These are phyloP conservation scores for Trichoderma asperelloides DNA, from an alignment of 495 filamentous ascomycete genomes.

Conservation along the genomic window DNA sequence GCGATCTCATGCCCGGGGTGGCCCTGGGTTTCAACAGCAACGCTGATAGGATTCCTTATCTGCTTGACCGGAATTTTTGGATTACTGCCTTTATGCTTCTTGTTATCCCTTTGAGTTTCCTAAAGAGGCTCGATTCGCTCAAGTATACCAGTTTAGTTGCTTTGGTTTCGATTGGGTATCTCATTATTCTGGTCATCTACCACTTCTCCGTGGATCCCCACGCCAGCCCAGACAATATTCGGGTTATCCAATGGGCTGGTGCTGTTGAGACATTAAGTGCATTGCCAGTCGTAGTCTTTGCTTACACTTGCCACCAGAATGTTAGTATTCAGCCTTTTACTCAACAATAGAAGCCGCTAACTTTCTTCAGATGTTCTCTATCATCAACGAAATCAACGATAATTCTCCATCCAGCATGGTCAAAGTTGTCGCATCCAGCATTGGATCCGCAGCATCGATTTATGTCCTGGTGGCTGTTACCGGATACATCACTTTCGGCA, in stretches of 20 bases:
- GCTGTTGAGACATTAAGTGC: conserved; percentile 69
- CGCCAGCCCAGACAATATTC: conserved; percentile 60
- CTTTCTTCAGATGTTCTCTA: conserved; percentile 81
- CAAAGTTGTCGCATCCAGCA: conserved; percentile 69
- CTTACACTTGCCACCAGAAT: conserved; percentile 98
- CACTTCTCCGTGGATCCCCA: conserved; percentile 79
- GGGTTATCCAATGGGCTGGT: conserved; percentile 67
- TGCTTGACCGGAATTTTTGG: conserved; percentile 91
- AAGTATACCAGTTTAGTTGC: conserved; percentile 96
- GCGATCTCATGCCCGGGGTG: conserved; percentile 95
- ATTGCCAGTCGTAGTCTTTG: conserved; percentile 92
- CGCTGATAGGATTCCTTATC: conserved; percentile 51
- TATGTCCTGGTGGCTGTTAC: conserved; percentile 92
- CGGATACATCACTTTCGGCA: conserved; percentile 89
- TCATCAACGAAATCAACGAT: conserved; percentile 86
- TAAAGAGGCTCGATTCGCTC: conserved; percentile 82
- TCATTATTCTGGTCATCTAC: conserved; percentile 83
- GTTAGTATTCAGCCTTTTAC: conserved; percentile 36
- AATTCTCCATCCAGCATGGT: conserved; percentile 73
- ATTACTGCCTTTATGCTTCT: conserved; percentile 96
- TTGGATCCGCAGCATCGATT: conserved; percentile 67
- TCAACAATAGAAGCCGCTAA: conserved; percentile 7
- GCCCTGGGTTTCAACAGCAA: conserved; percentile 58
- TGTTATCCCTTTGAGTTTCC: conserved; percentile 87
- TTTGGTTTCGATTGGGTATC: conserved; percentile 83